Conservation (phyloP, 1,284 basidiomycete genomes). For the Marasmius oreades region DNA sequence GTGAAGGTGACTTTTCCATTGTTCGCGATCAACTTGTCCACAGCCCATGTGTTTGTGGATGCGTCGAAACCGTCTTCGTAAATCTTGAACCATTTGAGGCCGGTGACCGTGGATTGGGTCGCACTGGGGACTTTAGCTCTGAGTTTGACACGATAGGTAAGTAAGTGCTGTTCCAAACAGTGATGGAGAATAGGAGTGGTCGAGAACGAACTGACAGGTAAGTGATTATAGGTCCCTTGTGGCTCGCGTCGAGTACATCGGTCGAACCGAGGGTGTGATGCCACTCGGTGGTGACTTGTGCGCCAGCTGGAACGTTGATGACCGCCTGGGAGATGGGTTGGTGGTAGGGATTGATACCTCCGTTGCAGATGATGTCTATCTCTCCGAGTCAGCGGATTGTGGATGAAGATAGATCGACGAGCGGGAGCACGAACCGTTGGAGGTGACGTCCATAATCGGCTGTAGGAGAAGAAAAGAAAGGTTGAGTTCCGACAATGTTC, state of each 20-base stretch:
- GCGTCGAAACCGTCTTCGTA: conserved; percentile 39
- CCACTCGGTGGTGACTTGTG: conserved; percentile 50
- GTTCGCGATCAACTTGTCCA: conserved; percentile 46
- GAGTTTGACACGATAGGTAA: conserved; percentile 1
- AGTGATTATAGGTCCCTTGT: conserved; percentile 51
- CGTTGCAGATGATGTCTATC: conserved; percentile 54
- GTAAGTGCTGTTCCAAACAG: not conserved
- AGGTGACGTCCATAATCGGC: conserved; percentile 52
- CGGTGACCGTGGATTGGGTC: conserved; percentile 37
- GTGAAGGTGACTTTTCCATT: conserved; percentile 53
- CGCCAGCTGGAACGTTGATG: conserved; percentile 48
- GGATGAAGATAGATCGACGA: no score
- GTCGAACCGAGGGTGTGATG: conserved; percentile 50
- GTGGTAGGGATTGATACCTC: conserved; percentile 58
- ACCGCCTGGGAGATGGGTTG: conserved; percentile 45
- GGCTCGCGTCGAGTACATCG: conserved; percentile 51
- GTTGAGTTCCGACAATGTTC: not conserved
- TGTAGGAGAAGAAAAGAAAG: conserved; percentile 17
- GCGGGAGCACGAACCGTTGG: conserved; percentile 36
- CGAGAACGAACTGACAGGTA: conserved; percentile 39
- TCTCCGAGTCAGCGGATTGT: not conserved
- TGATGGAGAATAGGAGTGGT: not conserved
- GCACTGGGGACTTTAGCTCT: conserved; percentile 41
- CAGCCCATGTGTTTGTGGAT: conserved; percentile 37
- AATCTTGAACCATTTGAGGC: conserved; percentile 41